Conservation (phyloP, 1,284 basidiomycete species). For the Ustilago crameri region DNA sequence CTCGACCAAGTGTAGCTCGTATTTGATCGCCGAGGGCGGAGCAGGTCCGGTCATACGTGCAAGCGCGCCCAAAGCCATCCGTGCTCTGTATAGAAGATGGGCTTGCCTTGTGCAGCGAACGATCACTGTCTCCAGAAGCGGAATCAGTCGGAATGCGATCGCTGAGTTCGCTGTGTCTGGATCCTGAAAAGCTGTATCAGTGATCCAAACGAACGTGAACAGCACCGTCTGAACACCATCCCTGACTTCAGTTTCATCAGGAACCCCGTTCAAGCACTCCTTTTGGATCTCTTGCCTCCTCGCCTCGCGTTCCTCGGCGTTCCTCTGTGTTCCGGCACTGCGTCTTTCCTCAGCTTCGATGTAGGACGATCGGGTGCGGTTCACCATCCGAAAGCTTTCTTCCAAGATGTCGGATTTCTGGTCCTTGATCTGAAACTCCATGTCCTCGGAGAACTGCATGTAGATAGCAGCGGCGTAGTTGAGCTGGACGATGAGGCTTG, state of each 20-base stretch:
- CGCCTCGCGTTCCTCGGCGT: neutral
- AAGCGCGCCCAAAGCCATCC: neutral
- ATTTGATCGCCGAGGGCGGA: neutral
- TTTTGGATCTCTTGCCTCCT: neutral
- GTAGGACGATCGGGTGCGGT: conserved; percentile 2
- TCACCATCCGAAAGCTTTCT: conserved; percentile 1
- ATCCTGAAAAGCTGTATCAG: conserved; percentile 16
- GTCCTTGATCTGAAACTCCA: conserved; percentile 13
- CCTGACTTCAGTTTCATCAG: conserved; percentile 24
- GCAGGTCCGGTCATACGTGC: neutral
- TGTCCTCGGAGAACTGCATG: conserved; percentile 2
- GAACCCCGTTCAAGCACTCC: conserved; percentile 1
- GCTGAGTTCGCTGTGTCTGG: neutral
- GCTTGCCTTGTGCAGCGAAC: conserved; percentile 11
- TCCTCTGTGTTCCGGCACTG: neutral
- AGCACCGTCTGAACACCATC: conserved; percentile 27
- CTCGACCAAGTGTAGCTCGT: conserved; percentile 18
- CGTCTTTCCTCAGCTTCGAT: conserved; percentile 29
- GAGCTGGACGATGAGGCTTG: conserved; percentile 21
- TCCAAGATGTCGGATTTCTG: neutral
- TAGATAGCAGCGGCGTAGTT: conserved; percentile 30
- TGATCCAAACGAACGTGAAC: conserved; percentile 38
- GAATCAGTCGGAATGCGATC: conserved; percentile 20
- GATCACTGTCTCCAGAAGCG: conserved; percentile 25
- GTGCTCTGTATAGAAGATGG: neutral